A percentile compares a stretch with the other conserved stretches of the same genome.
These are phyloP conservation scores for Diaporthe amygdali DNA, from an alignment of 2,329 filamentous ascomycete genomes.

Conservation along the genomic window DNA sequence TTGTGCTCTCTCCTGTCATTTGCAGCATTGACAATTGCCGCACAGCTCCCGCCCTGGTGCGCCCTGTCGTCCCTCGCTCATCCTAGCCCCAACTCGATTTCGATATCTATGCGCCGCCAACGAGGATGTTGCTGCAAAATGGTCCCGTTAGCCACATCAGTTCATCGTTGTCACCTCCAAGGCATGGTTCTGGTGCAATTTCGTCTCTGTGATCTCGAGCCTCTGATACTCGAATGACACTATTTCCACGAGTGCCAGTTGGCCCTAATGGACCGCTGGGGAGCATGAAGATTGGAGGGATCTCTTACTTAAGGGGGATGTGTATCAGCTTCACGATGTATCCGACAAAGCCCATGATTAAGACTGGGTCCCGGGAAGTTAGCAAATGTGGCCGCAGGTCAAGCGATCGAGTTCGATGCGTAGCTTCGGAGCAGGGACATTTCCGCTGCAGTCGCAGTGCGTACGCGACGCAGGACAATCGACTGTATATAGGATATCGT, in stretches of 20 bases:
- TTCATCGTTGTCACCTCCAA: not conserved
- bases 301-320: slow-evolving; percentile 64
- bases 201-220: not conserved
- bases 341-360: slow-evolving; percentile 73
- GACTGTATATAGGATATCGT: not conserved
- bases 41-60: not conserved
- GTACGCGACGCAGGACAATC: not conserved
- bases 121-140: slow-evolving; percentile 61
- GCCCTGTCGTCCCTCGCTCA: not conserved
- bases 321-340: slow-evolving; percentile 76
- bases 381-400: not conserved
- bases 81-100: not conserved
- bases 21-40: not conserved
- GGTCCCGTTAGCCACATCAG: not conserved
- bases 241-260: not conserved
- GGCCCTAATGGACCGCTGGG: not conserved
- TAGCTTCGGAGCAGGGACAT: not conserved
- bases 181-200: too few relatives aligned
- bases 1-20: not conserved
- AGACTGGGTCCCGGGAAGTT: slow-evolving; percentile 39
- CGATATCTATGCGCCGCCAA: slow-evolving; percentile 63
- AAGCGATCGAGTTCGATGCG: not conserved
- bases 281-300: not conserved
- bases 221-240: not conserved
- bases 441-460: not conserved